Percentiles rank a stretch among this genome's conserved stretches.
Evolutionary conservation across 2,329 filamentous ascomycete genomes (phyloP).

Genomic region (Clonostachys sp.): DNA sequence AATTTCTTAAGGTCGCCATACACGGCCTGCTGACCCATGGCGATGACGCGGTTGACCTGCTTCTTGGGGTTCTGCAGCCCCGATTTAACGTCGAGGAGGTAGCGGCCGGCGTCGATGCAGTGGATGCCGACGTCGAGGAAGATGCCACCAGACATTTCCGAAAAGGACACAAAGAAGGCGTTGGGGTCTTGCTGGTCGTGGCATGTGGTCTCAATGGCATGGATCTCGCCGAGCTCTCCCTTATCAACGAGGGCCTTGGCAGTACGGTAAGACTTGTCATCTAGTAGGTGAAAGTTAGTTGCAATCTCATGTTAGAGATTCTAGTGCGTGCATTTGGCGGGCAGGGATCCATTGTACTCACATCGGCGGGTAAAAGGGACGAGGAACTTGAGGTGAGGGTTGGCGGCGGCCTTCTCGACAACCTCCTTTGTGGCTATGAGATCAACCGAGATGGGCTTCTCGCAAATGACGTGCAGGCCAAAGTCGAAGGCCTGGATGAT

Average conservation of each 20-base stretch:
- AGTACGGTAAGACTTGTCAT: background rate
- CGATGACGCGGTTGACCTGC: conserved; percentile 20
- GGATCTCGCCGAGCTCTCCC: conserved; percentile 11
- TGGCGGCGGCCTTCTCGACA: conserved; percentile 7
- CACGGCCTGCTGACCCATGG: conserved; percentile 21
- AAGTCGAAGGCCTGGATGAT: conserved; percentile 13
- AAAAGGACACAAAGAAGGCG: conserved; percentile 22
- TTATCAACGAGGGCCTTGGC: conserved; percentile 7
- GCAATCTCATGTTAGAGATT: background rate
- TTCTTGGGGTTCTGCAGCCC: conserved; percentile 18
- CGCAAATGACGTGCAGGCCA: conserved; percentile 13
- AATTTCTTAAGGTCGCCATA: conserved; percentile 17
- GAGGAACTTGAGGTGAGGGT: conserved; percentile 9
- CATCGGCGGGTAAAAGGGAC: background rate
- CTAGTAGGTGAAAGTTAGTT: background rate
- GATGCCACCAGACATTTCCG: conserved; percentile 21
- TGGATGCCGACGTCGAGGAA: conserved; percentile 24
- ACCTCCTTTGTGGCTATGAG: conserved; percentile 10
- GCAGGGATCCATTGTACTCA: background rate
- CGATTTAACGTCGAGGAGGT: conserved; percentile 15
- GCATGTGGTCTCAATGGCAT: conserved; percentile 11
- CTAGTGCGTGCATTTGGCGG: too few species aligned
- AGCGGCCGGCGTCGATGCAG: conserved; percentile 14
- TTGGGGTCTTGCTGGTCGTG: conserved; percentile 11
- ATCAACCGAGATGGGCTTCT: conserved; percentile 13